Evolutionary conservation across 2,329 filamentous ascomycete genomes (phyloP).

Genomic region (Pseudogymnoascus sp.): DNA sequence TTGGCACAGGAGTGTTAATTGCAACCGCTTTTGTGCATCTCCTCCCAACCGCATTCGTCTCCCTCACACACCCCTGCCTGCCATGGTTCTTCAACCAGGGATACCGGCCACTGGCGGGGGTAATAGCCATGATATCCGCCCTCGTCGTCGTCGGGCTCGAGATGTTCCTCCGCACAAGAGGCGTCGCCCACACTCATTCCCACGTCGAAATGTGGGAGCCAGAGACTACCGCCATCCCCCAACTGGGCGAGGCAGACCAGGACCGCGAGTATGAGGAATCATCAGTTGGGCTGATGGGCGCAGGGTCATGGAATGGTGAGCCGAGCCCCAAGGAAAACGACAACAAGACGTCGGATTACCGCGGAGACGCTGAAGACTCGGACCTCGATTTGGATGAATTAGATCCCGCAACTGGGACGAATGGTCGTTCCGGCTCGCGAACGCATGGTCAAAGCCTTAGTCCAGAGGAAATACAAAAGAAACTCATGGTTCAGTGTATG

Average conservation of each 20-base stretch:
- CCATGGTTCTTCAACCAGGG: constrained; percentile 70
- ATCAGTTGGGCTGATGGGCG: constrained; percentile 49
- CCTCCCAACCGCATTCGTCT: constrained; percentile 56
- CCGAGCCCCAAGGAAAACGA: constrained; percentile 38
- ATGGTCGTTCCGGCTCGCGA: constrained; percentile 20
- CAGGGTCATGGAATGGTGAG: constrained; percentile 51
- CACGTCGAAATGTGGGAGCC: constrained; percentile 32
- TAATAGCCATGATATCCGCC: constrained; percentile 77
- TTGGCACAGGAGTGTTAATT: constrained; percentile 78
- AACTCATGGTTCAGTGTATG: constrained; percentile 68
- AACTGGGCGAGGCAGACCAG: constrained; percentile 32
- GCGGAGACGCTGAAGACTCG: constrained; percentile 38
- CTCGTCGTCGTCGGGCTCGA: constrained; percentile 78
- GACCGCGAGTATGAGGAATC: constrained; percentile 30
- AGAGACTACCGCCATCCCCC: not conserved
- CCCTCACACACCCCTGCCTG: constrained; percentile 57
- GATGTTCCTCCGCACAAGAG: constrained; percentile 74
- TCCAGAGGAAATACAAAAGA: constrained; percentile 51
- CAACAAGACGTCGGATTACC: constrained; percentile 27
- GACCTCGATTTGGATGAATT: constrained; percentile 58
- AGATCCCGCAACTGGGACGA: constrained; percentile 35
- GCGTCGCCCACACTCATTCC: constrained; percentile 54
- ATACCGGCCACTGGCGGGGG: constrained; percentile 73
- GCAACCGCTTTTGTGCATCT: constrained; percentile 75
- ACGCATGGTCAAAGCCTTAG: constrained; percentile 17